Base-by-base conservation (phyloP, 345 rosid species). In the Hibiscus tridactylites region DNA sequence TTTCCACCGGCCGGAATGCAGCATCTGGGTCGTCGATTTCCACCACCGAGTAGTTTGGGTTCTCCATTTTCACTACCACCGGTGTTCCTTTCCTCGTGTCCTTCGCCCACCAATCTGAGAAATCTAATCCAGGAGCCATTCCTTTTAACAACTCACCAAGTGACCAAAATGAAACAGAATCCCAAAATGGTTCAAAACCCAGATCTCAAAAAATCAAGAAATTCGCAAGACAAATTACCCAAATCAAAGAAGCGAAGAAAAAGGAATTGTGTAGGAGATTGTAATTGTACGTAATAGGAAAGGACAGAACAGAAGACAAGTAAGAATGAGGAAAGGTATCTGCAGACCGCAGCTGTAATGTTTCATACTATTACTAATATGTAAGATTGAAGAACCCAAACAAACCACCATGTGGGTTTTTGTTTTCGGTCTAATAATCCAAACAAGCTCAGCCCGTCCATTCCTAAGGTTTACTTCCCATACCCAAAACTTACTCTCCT, bases 21-120 rank as follows among this genome's bases (percentile, higher is more conserved):
- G 90, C 80, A 81, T 92, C 98, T 61, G 98, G 98, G 39, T 88
- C 95, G 26, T 89, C 80, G 77, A 90, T 90, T 85, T 92, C 98
- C 17, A 90, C 89, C 4, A 88, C 89, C 0, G 98, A 90, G 83
- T 83, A 89, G 71, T 83, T 90, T 29, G 97, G 91, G 77, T 86
- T 89, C 81, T 86, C 97, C 97, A 92, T 92, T 76, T 84, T 93
- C 9, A 90, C 97, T 10, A 89, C 93, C 61, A 93, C 97, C 1
- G 98, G 93, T 17, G 91, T 85, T 26, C 97, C 95, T 72, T 81
- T 87, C 81, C 85, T 83, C 58, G 80, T 77, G 4, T 86, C 86
- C 59, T 89, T 88, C 16, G 83, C 77, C 96, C 94, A 84, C 90
- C 88, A 86, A 26, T 81, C 84, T 13, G 89, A 83, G 79, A 90